These are phyloP conservation scores for Aspergillus indologenus DNA, from an alignment of 495 filamentous ascomycete species.

Conservation along the genomic window DNA sequence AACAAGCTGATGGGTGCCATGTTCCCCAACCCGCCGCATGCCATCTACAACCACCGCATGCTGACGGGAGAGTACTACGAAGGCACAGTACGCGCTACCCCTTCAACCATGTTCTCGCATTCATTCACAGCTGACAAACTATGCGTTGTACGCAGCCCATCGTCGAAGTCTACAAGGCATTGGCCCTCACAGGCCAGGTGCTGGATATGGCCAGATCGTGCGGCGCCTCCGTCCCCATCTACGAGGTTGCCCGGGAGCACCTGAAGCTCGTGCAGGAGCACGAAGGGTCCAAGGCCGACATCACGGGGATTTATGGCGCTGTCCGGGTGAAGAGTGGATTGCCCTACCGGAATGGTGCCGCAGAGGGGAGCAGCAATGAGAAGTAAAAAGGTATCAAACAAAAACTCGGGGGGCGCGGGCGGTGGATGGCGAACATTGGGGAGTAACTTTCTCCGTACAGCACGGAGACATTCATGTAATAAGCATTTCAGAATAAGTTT, in stretches of 20 bases:
- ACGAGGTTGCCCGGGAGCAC: conserved; percentile 8
- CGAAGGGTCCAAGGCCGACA: conserved; percentile 1
- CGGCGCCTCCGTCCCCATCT: conserved; percentile 7
- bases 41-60: conserved; percentile 11
- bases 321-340: conserved; percentile 11
- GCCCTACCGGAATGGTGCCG: conserved; percentile 2
- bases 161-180: conserved; percentile 8
- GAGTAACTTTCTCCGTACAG: too few species aligned
- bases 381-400: too few species aligned
- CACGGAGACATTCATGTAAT: too few species aligned
- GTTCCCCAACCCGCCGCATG: conserved; percentile 11
- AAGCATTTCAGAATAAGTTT: too few species aligned
- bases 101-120: background rate
- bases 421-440: too few species aligned
- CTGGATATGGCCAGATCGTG: background rate
- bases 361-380: background rate
- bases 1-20: conserved; percentile 9
- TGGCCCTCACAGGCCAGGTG: conserved; percentile 1
- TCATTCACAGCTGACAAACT: background rate
- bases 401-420: too few species aligned
- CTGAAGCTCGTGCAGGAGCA: conserved; percentile 4
- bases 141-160: background rate
- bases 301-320: conserved; percentile 5
- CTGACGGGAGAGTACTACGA: conserved; percentile 7
- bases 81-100: background rate